Base-by-base conservation (phyloP, 2,329 filamentous ascomycete species). In the Exophiala oligosperma region DNA sequence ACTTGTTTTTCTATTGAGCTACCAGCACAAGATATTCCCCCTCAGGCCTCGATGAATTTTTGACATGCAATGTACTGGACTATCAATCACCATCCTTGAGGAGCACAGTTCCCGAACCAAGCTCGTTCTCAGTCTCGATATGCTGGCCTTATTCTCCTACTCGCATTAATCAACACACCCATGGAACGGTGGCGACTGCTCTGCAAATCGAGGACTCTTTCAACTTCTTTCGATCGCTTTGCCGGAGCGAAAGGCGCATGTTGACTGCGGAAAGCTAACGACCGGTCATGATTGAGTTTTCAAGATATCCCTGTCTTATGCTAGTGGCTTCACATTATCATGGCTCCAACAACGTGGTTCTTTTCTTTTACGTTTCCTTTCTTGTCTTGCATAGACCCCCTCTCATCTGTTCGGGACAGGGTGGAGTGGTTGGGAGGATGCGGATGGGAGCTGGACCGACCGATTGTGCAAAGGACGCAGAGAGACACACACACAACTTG, bases 321-420 rank as follows among this genome's bases (percentile, higher is more conserved):
- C 17, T 17, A 17, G 17, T 56, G 52, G 46, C 46, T 52, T 46
- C 37, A 29, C n/a, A 26, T 54, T 24, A 29, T 43, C 24, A 38
- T 44, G 29, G 37, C 17, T 40, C 49, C 21, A 47, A 24, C 23
- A 17, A 23, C 43, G 41, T 44, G 9, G 17, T 17, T 17, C 17
- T 37, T 49, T 55, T 24, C 35, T 54, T 52, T 54, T 49, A 2
- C 8, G 2, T 56, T 54, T 59, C 43, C 49, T 29, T 59, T 56
- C 38, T 52, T 55, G 59, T 61, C 61, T 63, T 63, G 61, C 61
- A 63, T 63, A 63, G 57, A 60, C 24, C 28, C 12, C 43, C 14
- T 52, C 35, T 32, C 37, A 29, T 38, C 24, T 17, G 40, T 38
- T 12, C 37, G 14, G 23, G 49, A 40, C 21, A 37, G 28, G 28